Evolutionary conservation across 169 alveolate genomes (phyloP), one percentile per base, ranked within the genome.

Genomic region (Miamiensis avidus): DNA sequence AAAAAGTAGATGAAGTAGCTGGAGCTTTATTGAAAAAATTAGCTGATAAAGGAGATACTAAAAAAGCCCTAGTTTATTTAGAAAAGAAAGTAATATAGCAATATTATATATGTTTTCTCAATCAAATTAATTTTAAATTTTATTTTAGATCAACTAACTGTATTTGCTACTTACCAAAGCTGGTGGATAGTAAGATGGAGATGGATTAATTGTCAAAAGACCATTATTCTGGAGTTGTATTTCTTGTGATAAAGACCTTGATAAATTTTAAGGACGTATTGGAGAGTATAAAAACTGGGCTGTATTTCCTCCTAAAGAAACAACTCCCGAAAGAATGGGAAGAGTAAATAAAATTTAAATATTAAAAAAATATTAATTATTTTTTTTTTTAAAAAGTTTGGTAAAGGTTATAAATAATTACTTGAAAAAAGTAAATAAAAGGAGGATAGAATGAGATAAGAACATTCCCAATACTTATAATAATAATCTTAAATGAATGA

Each of bases 251-350:
- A 86, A 86, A 65, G 75, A 69, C 15, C 33, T 86, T 29, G 86
- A 86, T 75, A 74, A 86, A 86, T 86, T 34, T 65, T 75, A 81
- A 29, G 90, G 90, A 75, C 29, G 81, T 64, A 33, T 86, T 6
- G 90, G 90, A 31, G 84, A 86, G 31, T 86, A 86, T 76, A 76
- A 69, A 31, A 76, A 69, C n/a, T 86, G 90, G 90, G 90, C 90
- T 25, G 75, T 78, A 25, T 86, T 86, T 75, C 90, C 90, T 1
- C 90, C 90, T 64, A 86, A 86, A 86, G 90, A 86, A 32, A 86
- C 90, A 29, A 79, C 90, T 30, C 90, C 90, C 26, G 86, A 81
- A 32, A 79, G 84, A 65, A 86, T 86, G 90, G 90, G 90, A 74
- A 86, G 87, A 86, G 90, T 86, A 86, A n/a, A 16, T 25, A 78